Conservation (phyloP, 306 rosid species). For the Ormosia emarginata region DNA sequence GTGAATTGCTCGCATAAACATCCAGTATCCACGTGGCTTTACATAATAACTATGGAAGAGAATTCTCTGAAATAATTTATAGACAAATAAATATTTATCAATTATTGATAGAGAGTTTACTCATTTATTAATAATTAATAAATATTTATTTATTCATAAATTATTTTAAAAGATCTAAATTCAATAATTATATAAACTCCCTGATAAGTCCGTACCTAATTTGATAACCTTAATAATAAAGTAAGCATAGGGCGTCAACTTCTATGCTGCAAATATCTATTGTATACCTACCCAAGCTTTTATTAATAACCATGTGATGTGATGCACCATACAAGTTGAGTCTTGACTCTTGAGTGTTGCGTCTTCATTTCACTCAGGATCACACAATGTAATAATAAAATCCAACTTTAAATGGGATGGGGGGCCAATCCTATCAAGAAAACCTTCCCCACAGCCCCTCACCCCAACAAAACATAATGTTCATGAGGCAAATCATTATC, state of each 20-base stretch:
- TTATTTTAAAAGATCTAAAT: too few relatives aligned
- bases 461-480: not conserved
- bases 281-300: not conserved
- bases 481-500: not conserved
- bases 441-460: not conserved
- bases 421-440: not conserved
- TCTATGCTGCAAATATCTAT: not conserved
- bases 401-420: not conserved
- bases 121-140: too few relatives aligned
- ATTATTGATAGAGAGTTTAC: too few relatives aligned
- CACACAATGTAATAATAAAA: not conserved
- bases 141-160: too few relatives aligned
- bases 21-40: not conserved
- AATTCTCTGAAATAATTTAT: too few relatives aligned
- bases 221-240: not conserved
- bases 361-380: not conserved
- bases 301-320: not conserved
- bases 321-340: not conserved
- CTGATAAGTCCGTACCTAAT: not conserved
- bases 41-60: not conserved
- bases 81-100: too few relatives aligned
- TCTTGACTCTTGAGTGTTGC: not conserved
- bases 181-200: not conserved
- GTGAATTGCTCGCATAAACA: not conserved
- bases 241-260: not conserved